These are phyloP conservation scores for Perkinsus olseni DNA, from an alignment of 169 alveolate genomes.

Conservation along the genomic window DNA sequence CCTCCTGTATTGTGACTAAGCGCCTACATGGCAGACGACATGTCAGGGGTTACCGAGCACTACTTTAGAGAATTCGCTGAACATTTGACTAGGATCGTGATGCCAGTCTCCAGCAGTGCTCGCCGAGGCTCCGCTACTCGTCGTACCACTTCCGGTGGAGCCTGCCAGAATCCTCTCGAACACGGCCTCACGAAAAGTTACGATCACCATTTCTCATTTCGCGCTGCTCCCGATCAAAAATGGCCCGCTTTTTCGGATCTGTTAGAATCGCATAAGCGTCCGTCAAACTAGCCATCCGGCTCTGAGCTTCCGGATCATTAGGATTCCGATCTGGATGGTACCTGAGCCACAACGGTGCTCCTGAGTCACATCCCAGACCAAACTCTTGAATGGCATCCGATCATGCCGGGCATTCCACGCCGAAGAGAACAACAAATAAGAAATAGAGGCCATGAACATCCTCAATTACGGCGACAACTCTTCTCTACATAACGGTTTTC, in stretches of 20 bases:
- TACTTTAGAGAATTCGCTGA: background rate
- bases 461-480: no score
- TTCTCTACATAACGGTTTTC: no score
- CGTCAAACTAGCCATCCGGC: background rate
- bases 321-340: background rate
- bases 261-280: background rate
- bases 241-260: background rate
- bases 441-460: no score
- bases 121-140: background rate
- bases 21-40: no score
- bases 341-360: background rate
- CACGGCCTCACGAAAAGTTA: background rate
- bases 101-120: background rate
- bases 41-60: background rate
- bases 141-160: background rate
- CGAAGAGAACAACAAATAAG: no score
- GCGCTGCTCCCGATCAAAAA: background rate
- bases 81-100: background rate
- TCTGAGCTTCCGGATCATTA: background rate
- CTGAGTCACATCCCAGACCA: no score
- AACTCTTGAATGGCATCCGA: no score
- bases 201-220: background rate
- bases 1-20: no score
- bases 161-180: background rate
- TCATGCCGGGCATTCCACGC: no score